Evolutionary conservation across 495 filamentous ascomycete genomes (phyloP).

Genomic region (Elaphomyces granulatus): DNA sequence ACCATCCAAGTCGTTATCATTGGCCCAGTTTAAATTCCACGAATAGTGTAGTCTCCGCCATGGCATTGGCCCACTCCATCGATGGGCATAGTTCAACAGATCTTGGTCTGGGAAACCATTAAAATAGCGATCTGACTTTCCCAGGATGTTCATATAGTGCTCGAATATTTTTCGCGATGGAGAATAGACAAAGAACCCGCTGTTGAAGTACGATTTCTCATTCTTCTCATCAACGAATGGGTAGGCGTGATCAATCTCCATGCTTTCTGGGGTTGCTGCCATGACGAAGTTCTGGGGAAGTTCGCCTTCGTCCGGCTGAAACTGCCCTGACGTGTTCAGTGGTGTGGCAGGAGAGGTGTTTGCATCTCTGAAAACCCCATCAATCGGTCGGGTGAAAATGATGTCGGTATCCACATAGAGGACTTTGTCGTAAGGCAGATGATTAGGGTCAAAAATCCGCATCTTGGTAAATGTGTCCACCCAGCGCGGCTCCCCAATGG

Average conservation of each 20-base stretch:
- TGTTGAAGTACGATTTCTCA: constrained; percentile 9
- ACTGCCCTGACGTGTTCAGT: not conserved
- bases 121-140: constrained; percentile 12
- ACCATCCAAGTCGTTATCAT: constrained; percentile 19
- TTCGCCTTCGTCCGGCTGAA: constrained; percentile 11
- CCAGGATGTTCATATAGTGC: constrained; percentile 18
- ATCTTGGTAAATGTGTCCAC: constrained; percentile 27
- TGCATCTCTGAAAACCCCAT: constrained; percentile 26
- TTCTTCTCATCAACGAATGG: too few relatives aligned
- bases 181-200: constrained; percentile 22
- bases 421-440: constrained; percentile 32
- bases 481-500: constrained; percentile 8
- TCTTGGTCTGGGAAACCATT: constrained; percentile 22
- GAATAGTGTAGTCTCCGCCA: constrained; percentile 22
- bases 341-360: constrained; percentile 4
- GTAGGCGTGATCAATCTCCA: constrained; percentile 14
- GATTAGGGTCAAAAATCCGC: constrained; percentile 26
- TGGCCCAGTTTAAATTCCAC: constrained; percentile 30
- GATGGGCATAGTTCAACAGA: constrained; percentile 30
- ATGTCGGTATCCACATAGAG: constrained; percentile 31
- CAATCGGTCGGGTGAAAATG: constrained; percentile 21
- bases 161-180: constrained; percentile 19
- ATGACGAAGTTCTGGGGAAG: constrained; percentile 24
- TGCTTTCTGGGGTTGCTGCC: constrained; percentile 14
- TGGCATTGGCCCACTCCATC: constrained; percentile 28